Evolutionary conservation across 2,329 filamentous ascomycete species (phyloP), one percentile per base, ranked within the genome.

Genomic region (Colletotrichum salicis): DNA sequence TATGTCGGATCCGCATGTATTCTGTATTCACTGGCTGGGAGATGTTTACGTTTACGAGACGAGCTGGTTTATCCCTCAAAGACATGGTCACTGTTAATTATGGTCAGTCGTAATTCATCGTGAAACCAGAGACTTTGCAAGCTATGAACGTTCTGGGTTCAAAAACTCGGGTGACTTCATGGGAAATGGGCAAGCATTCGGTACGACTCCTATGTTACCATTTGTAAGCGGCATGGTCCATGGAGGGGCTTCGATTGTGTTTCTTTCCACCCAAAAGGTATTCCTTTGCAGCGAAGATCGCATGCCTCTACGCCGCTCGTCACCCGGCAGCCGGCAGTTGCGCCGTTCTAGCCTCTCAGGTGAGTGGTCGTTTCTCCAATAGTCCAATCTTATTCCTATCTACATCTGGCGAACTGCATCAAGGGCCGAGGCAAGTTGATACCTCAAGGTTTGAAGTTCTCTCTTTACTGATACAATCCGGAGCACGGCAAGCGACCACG

Each of bases 251-350:
- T 22, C 37, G 33, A 31, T 12, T 27, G 1, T 31, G 24, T 12
- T 27, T 15, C 52, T 29, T 15, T 48, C 24, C 22, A 31, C 27
- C 27, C 27, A 33, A 58, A 65, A 51, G 54, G 45, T 45, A 37
- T 55, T 55, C 13, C 22, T 33, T n/a, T 51, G 54, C 63, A 56
- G 35, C 19, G 22, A 56, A 56, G 52, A 29, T 29, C 22, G 22
- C 15, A 45, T 19, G 35, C 5, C 29, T 54, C 33, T 11, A 58
- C 60, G 55, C 45, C 63, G 52, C 41, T 37, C 52, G 67, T 48
- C 41, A 66, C n/a, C 45, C 52, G 37, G 29, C 19, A 55, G 48
- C 24, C 60, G 66, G 66, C 41, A 65, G 61, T 65, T 65, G 66
- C 27, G n/a, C 41, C 13, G 41, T 31, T n/a, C 19, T 59, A 54